These are phyloP conservation scores for Carex sylvatica DNA, from an alignment of 202 grass and related monocot species.

Conservation along the genomic window DNA sequence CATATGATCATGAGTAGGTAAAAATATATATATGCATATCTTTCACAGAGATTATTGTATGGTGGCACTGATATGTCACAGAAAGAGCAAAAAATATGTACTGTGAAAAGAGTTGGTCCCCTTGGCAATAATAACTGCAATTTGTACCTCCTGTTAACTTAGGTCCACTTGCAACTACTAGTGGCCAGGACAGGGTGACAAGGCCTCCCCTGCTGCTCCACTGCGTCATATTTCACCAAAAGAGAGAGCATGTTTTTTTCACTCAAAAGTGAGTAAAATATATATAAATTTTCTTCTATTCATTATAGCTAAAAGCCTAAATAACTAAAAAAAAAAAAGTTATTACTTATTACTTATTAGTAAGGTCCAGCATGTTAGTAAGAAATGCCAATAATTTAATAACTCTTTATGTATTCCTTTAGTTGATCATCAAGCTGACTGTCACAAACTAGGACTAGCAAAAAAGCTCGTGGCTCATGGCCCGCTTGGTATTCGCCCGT, in stretches of 20 bases:
- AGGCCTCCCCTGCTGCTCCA: slow-evolving; percentile 6
- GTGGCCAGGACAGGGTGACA: slow-evolving; percentile 6
- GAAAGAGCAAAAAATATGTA: slow-evolving; percentile 24
- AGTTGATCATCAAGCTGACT: neutral
- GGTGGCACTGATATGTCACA: slow-evolving; percentile 20
- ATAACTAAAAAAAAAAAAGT: neutral
- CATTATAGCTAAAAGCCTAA: neutral
- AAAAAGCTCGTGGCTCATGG: too few species aligned
- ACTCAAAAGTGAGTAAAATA: neutral
- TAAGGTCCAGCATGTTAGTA: neutral
- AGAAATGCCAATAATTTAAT: neutral
- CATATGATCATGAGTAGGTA: slow-evolving; percentile 9
- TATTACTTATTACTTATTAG: neutral
- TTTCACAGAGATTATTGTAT: slow-evolving; percentile 4
- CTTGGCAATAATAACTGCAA: slow-evolving; percentile 24
- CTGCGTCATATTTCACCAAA: slow-evolving; percentile 12
- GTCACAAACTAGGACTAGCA: neutral
- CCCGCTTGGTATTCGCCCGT: too few species aligned
- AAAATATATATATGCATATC: neutral
- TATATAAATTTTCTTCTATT: neutral
- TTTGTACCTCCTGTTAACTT: slow-evolving; percentile 18
- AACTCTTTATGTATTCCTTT: too few species aligned
- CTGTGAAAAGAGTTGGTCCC: slow-evolving; percentile 15
- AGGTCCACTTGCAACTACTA: slow-evolving; percentile 21
- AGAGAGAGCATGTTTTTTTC: neutral